Evolutionary conservation across 2,329 filamentous ascomycete genomes (phyloP), one percentile per base, ranked within the genome.

Genomic region (Herpotrichia juniperi): DNA sequence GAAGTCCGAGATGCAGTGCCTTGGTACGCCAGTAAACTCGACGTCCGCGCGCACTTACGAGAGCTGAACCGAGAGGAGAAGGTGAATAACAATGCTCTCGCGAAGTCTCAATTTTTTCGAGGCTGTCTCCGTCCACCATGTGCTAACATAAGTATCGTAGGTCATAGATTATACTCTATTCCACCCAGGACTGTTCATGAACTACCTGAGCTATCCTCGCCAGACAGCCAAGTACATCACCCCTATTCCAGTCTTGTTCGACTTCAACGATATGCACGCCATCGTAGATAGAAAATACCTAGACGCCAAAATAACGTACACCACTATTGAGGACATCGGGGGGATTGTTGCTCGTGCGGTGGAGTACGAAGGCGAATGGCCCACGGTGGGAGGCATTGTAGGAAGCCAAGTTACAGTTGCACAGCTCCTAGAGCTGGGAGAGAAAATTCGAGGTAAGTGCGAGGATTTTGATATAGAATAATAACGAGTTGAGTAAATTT

Each of bases 111-210:
- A 35, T 46, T 16, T 39, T 9, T 10, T n/a, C 34, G 10, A 10
- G 34, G 26, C 43, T 19, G 12, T 22, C 17, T n/a, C n/a, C n/a
- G n/a, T n/a, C n/a, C n/a, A n/a, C n/a, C n/a, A n/a, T n/a, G n/a
- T n/a, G n/a, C n/a, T n/a, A n/a, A n/a, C n/a, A n/a, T n/a, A n/a
- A n/a, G n/a, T n/a, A n/a, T n/a, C n/a, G n/a, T 34, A 83, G 80
- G 71, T 82, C 3, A 70, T 85, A 17, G 81, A 85, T 56, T 85
- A 85, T 60, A 76, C 68, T 0, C 64, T 83, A 0, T 83, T 84
- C 50, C 79, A 83, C 28, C 77, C 78, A 0, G 82, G 82, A 0
- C 48, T 82, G 0, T 82, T 83, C 58, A 55, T 78, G 2, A 73
- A 85, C 62, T 84, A 84, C 62, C 62, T 83, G n/a, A 77, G 77